Percentiles rank a stretch among this genome's conserved stretches.
Conservation (phyloP, 495 filamentous ascomycete genomes). For the Neurospora tetraspora region DNA sequence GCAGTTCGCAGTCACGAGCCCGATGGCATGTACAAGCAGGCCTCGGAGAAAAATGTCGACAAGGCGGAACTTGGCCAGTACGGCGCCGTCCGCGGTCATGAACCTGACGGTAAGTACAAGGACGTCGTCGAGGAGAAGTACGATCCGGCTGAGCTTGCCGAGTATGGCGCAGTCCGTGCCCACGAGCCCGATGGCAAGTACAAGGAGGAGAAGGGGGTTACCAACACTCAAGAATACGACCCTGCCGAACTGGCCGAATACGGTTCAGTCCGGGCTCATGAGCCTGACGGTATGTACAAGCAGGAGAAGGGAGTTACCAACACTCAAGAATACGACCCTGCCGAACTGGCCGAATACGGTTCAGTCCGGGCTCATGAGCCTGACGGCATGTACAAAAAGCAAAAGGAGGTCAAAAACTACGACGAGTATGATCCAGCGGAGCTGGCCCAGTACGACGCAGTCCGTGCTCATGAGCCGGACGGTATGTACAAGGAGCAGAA, state of each 20-base stretch:
- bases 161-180: not conserved
- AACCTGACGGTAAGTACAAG: not conserved
- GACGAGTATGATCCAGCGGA: not conserved
- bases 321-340: slow-evolving; percentile 7
- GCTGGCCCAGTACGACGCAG: slow-evolving; percentile 6
- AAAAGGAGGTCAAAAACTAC: slow-evolving; percentile 6
- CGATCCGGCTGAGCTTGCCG: not conserved
- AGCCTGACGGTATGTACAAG: slow-evolving; percentile 20
- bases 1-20: not conserved
- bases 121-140: not conserved
- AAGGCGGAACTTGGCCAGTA: not conserved
- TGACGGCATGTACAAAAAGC: slow-evolving; percentile 16
- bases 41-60: not conserved
- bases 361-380: slow-evolving; percentile 28
- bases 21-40: not conserved
- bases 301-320: not conserved
- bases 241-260: slow-evolving; percentile 20
- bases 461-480: slow-evolving; percentile 7
- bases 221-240: slow-evolving; percentile 7
- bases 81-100: not conserved
- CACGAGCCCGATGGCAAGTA: slow-evolving; percentile 13
- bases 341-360: slow-evolving; percentile 20
- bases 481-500: slow-evolving; percentile 1
- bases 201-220: not conserved
- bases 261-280: slow-evolving; percentile 23